These are phyloP conservation scores for Chenopodium quinoa DNA, from an alignment of 148 eudicot genomes.

Conservation along the genomic window DNA sequence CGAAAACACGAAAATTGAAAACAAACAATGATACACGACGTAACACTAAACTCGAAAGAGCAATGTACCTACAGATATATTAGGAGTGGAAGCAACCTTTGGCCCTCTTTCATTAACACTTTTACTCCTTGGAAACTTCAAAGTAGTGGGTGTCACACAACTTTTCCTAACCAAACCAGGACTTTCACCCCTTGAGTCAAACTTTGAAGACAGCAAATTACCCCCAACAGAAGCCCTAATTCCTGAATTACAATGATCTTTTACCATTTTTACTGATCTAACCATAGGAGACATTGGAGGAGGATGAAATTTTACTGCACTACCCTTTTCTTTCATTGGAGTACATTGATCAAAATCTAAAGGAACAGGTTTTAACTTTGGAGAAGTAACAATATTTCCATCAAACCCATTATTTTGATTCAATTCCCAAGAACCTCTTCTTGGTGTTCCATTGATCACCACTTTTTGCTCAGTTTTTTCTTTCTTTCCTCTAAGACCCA, in stretches of 20 bases:
- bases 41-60: constrained; percentile 21
- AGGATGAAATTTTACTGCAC: constrained; percentile 40
- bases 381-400: constrained; percentile 29
- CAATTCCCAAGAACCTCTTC: constrained; percentile 80
- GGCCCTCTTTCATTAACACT: constrained; percentile 70
- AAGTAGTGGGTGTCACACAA: constrained; percentile 55
- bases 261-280: constrained; percentile 33
- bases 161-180: constrained; percentile 57
- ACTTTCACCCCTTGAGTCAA: constrained; percentile 55
- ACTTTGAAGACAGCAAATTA: constrained; percentile 44
- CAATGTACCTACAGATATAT: constrained; percentile 88
- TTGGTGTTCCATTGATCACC: constrained; percentile 36
- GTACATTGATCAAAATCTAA: constrained; percentile 89
- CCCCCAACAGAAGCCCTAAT: constrained; percentile 62
- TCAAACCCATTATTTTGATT: constrained; percentile 26
- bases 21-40: neutral
- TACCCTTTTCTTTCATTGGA: constrained; percentile 58
- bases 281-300: constrained; percentile 59
- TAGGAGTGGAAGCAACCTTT: constrained; percentile 50
- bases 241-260: constrained; percentile 33
- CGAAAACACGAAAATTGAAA: neutral
- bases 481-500: constrained; percentile 58
- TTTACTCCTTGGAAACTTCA: constrained; percentile 71
- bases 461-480: constrained; percentile 41
- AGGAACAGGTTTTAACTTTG: constrained; percentile 53